Evolutionary conservation across 345 rosid genomes (phyloP).

Genomic region (Draba incana): DNA sequence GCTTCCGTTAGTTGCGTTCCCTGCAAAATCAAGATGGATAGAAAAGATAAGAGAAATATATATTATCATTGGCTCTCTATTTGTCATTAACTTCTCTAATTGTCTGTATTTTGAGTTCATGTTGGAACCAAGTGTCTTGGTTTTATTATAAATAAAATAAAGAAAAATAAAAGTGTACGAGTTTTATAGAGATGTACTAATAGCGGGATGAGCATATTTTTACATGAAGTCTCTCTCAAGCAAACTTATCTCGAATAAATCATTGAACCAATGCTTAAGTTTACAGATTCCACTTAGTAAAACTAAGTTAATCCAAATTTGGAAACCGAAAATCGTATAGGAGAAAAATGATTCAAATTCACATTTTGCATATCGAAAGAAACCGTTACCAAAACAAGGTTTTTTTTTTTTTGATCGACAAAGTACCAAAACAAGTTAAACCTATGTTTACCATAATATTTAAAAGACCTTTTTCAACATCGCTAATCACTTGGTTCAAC

Average conservation of each 20-base stretch:
- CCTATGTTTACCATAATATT: neutral
- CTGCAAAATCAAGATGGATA: conserved; percentile 12
- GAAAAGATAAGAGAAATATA: neutral
- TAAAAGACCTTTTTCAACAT: neutral
- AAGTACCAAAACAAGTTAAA: neutral
- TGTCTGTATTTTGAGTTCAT: neutral
- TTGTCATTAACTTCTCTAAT: neutral
- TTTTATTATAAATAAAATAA: neutral
- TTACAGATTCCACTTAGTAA: no score
- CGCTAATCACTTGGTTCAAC: neutral
- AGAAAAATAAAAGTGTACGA: no score
- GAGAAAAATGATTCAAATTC: no score
- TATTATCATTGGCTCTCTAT: no score
- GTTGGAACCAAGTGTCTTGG: neutral
- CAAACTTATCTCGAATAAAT: no score
- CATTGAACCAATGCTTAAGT: no score
- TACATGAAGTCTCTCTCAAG: neutral
- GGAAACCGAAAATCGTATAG: neutral
- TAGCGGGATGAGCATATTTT: neutral
- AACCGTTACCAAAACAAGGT: neutral
- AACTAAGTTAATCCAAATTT: neutral
- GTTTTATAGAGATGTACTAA: neutral
- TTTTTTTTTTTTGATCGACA: no score
- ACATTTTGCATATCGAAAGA: no score
- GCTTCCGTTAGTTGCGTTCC: conserved; percentile 41